Evolutionary conservation across 345 rosid species (phyloP).

Genomic region (Citrus sp.): DNA sequence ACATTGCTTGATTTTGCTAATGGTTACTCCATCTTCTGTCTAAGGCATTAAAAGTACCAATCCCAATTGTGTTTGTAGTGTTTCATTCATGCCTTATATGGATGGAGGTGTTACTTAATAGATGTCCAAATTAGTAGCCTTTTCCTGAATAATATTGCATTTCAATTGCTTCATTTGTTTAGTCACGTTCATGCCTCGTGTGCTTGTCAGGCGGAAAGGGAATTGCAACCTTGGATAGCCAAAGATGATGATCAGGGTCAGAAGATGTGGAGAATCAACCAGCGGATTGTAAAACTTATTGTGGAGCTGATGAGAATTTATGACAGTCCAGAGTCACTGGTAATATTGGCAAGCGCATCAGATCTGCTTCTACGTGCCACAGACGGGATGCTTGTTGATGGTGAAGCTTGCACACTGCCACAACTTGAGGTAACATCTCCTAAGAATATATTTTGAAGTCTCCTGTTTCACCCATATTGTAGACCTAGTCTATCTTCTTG

Average conservation of each 20-base stretch:
- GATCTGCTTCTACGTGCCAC: constrained; percentile 96
- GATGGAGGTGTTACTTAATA: constrained; percentile 8
- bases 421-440: constrained; percentile 71
- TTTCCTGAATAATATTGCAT: background rate
- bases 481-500: background rate
- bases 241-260: constrained; percentile 93
- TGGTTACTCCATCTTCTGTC: constrained; percentile 7
- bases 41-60: background rate
- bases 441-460: background rate
- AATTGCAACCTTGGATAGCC: constrained; percentile 96
- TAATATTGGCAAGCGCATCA: constrained; percentile 87
- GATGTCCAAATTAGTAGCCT: constrained; percentile 13
- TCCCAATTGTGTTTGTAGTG: background rate
- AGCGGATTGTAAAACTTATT: constrained; percentile 78
- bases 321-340: constrained; percentile 74
- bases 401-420: constrained; percentile 96
- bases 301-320: constrained; percentile 96
- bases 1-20: constrained; percentile 1
- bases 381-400: constrained; percentile 96
- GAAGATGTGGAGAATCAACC: constrained; percentile 96
- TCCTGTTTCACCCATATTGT: background rate
- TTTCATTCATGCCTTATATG: constrained; percentile 8
- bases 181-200: constrained; percentile 29
- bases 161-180: constrained; percentile 13
- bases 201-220: constrained; percentile 83